Conservation (phyloP, 768 basidiomycete genomes). For the Terana coerulea region DNA sequence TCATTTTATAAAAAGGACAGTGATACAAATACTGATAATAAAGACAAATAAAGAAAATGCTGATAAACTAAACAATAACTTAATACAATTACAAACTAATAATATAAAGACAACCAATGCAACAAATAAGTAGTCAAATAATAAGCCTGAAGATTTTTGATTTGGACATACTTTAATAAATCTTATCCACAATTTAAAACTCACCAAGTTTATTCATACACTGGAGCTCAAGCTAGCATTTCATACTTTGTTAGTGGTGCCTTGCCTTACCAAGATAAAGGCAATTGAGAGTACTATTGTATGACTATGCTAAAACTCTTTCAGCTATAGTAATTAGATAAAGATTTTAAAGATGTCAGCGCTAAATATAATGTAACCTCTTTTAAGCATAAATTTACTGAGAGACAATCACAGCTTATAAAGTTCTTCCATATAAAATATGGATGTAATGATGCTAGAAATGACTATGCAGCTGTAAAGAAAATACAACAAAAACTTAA, state of each 20-base stretch:
- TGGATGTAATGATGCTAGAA: conserved; percentile 33
- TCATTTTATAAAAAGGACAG: too few relatives aligned
- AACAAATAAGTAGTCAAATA: background rate
- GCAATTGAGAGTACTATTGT: conserved; percentile 16
- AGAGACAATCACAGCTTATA: conserved; percentile 1
- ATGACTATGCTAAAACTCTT: too few relatives aligned
- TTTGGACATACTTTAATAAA: background rate
- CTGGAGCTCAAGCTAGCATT: conserved; percentile 7
- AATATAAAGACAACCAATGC: background rate
- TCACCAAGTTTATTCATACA: conserved; percentile 17
- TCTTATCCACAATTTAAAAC: conserved; percentile 19
- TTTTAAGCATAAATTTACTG: too few relatives aligned
- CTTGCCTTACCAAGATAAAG: conserved; percentile 26
- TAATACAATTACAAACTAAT: too few relatives aligned
- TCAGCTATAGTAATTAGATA: too few relatives aligned
- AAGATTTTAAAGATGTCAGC: too few relatives aligned
- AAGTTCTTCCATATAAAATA: conserved; percentile 28
- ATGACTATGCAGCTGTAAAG: conserved; percentile 27
- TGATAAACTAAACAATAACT: background rate
- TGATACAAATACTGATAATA: background rate
- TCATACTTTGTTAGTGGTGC: conserved; percentile 28
- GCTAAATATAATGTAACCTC: too few relatives aligned
- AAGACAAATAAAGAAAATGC: background rate
- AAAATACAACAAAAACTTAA: background rate
- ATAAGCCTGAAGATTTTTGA: background rate